These are phyloP conservation scores for Candida glucosophila DNA, from an alignment of 1,139 yeast genomes.

Conservation along the genomic window DNA sequence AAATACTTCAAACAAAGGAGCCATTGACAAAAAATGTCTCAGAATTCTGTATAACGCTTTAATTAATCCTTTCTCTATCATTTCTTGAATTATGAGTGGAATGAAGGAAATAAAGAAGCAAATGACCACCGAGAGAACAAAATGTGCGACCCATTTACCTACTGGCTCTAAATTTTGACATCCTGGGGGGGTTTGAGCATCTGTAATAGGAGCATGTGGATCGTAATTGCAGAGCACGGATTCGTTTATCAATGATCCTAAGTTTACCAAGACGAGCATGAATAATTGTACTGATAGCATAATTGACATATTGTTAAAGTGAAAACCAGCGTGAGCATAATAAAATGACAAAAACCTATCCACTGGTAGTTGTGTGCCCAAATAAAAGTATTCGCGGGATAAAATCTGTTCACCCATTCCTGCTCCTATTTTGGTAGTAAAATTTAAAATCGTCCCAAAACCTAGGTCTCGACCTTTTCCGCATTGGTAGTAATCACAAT, in stretches of 20 bases:
- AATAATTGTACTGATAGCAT: constrained; percentile 40
- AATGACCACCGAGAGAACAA: constrained; percentile 39
- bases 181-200: constrained; percentile 34
- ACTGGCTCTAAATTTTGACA: constrained; percentile 43
- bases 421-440: constrained; percentile 49
- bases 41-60: constrained; percentile 35
- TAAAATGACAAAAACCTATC: constrained; percentile 46
- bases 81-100: constrained; percentile 43
- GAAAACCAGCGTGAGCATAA: constrained; percentile 52
- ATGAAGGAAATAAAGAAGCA: constrained; percentile 43
- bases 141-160: constrained; percentile 41
- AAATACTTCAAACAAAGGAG: constrained; percentile 47
- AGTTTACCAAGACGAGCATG: constrained; percentile 35
- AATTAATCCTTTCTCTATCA: constrained; percentile 42
- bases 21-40: constrained; percentile 40
- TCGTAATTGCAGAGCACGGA: constrained; percentile 40
- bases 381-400: constrained; percentile 43
- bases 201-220: constrained; percentile 37
- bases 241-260: constrained; percentile 40
- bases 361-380: constrained; percentile 40
- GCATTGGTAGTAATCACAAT: constrained; percentile 50
- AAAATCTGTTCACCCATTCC: constrained; percentile 55
- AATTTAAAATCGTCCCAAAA: constrained; percentile 44
- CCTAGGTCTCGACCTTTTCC: constrained; percentile 53
- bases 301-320: constrained; percentile 44